phyloP scores from a whole-genome alignment of 768 basidiomycete species.

The Hypholoma sublateritium region DNA sequence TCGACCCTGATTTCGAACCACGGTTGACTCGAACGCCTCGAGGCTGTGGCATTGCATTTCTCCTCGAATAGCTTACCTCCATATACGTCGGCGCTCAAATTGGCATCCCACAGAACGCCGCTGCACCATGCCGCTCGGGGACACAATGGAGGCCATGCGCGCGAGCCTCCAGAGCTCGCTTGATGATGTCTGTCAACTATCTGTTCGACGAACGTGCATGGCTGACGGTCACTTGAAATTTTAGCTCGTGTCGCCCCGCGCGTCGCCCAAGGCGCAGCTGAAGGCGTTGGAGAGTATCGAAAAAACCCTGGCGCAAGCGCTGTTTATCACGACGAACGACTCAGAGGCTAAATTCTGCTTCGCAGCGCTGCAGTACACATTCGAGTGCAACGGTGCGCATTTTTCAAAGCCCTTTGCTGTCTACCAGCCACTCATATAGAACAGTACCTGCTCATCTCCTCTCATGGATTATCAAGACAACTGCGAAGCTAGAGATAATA shows the following conservation, averaged over 20 bases:
- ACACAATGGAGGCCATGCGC: conserved; percentile 35
- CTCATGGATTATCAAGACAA: conserved; percentile 57
- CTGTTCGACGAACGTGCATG: neutral
- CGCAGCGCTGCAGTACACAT: conserved; percentile 69
- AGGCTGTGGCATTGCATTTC: neutral
- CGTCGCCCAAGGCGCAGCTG: conserved; percentile 49
- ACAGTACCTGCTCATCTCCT: conserved; percentile 70
- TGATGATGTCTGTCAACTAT: conserved; percentile 56
- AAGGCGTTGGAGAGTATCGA: conserved; percentile 59
- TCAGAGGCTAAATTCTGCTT: conserved; percentile 52
- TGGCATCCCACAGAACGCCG: neutral
- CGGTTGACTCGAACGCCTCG: neutral
- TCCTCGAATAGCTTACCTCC: neutral
- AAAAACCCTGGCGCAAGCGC: conserved; percentile 50
- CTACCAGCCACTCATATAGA: neutral
- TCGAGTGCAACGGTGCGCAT: conserved; percentile 80
- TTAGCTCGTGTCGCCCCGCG: conserved; percentile 66
- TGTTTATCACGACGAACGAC: conserved; percentile 37
- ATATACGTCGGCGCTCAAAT: neutral
- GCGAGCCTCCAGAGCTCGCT: conserved; percentile 57
- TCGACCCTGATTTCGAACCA: conserved; percentile 1
- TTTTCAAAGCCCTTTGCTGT: neutral
- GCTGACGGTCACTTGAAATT: conserved; percentile 2
- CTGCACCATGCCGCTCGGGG: conserved; percentile 22
- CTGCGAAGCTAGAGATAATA: conserved; percentile 48